These are phyloP conservation scores for Saccharum hybrid DNA, from an alignment of 202 grass and related monocot genomes.

Conservation along the genomic window DNA sequence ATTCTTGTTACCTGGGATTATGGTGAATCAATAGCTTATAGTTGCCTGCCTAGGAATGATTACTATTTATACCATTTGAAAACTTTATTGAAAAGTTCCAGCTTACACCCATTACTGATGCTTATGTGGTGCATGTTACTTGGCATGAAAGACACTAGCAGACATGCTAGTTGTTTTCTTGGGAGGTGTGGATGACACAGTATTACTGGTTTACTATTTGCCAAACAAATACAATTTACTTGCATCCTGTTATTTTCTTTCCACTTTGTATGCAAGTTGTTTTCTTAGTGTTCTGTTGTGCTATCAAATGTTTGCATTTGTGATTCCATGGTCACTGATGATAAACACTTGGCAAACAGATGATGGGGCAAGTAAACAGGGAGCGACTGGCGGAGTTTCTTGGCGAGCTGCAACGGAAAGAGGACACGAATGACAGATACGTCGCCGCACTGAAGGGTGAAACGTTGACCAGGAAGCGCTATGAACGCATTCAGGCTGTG, in stretches of 20 bases:
- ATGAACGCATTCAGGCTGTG: slow-evolving; percentile 76
- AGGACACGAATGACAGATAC: slow-evolving; percentile 92
- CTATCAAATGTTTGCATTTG: background rate
- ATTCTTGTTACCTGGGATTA: slow-evolving; percentile 22
- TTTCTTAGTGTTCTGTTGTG: background rate
- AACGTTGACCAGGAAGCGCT: slow-evolving; percentile 79
- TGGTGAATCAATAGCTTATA: background rate
- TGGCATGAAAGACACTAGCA: background rate
- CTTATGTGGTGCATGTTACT: background rate
- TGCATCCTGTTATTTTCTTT: background rate
- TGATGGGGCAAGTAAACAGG: slow-evolving; percentile 95
- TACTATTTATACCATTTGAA: background rate
- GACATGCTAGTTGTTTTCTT: background rate
- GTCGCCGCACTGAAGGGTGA: slow-evolving; percentile 88
- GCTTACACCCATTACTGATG: background rate
- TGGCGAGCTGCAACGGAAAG: slow-evolving; percentile 89
- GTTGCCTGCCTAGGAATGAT: background rate
- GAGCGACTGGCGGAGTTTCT: slow-evolving; percentile 96
- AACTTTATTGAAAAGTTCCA: background rate
- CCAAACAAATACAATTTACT: background rate
- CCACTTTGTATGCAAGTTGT: background rate
- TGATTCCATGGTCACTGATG: slow-evolving; percentile 18
- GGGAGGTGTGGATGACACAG: slow-evolving; percentile 4
- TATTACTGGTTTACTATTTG: slow-evolving; percentile 16
- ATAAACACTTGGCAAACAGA: slow-evolving; percentile 45